Base-by-base conservation (phyloP, 148 eudicot genomes). In the Agrostemma githago region DNA sequence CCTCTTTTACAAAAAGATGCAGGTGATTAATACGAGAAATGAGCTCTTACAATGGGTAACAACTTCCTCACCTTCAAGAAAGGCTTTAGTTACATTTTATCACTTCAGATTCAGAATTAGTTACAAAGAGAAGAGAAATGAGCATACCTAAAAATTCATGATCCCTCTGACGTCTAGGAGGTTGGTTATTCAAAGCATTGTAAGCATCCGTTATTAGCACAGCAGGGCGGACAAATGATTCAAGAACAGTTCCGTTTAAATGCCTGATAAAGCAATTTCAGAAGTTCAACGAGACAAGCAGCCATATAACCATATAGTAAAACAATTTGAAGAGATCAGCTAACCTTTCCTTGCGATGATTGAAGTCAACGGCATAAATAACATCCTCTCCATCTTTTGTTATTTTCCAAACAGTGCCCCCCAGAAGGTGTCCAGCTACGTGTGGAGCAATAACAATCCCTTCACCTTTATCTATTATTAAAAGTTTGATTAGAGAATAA, bases 391-490 rank as follows among this genome's bases (percentile, higher is more conserved):
- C 98, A 79, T 92, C 98, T 80, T 95, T 95, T 68, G 97, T 89
- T 74, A 95, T 86, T 79, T 88, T 90, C 98, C 98, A 95, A 66
- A 92, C 81, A 38, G 98, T 90, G 73, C 98, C 97, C 76, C 98
- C 98, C 83, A 95, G 79, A 73, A 95, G 85, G 80, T 92, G 98
- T 59, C 98, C 98, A 78, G 93, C 97, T 54, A 88, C 96, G 81
- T 88, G 97, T 68, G 98, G 98, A 74, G 98, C 93, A 81, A 95
- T 92, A 46, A 95, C 98, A 56, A 95, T 95, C 63, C 98, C 98
- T 84, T 92, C 98, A 71, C 97, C 98, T 82, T 95, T 92, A 68
- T 92, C 98, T 94, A 72, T 63, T 26, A 85, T 38, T 38, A 63
- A 73, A 74, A 61, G 48, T 44, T 46, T 68, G 66, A 39, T 78